These are phyloP conservation scores for Leptodermis oblonga DNA, from an alignment of 257 asterid species.

Conservation along the genomic window DNA sequence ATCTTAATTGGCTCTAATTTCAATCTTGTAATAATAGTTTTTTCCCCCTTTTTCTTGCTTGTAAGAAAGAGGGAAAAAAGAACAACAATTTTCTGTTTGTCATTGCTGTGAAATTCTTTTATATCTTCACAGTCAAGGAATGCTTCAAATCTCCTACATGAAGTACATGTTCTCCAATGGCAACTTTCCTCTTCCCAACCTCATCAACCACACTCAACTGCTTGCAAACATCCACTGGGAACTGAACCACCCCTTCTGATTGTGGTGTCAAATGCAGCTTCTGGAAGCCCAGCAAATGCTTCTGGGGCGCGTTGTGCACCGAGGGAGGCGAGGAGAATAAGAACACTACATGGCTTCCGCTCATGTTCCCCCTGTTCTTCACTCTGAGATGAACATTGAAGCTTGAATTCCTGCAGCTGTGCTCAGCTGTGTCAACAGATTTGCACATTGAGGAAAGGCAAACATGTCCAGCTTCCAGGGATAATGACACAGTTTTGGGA, in stretches of 20 bases:
- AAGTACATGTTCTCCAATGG: slow-evolving; percentile 49
- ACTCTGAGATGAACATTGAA: slow-evolving; percentile 42
- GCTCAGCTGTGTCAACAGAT: slow-evolving; percentile 31
- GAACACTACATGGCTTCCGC: slow-evolving; percentile 55
- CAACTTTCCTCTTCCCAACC: slow-evolving; percentile 39
- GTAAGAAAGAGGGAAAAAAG: background rate
- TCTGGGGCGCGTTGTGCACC: slow-evolving; percentile 58
- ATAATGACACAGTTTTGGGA: slow-evolving; percentile 33
- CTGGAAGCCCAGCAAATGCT: slow-evolving; percentile 48
- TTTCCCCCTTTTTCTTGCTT: slow-evolving; percentile 13
- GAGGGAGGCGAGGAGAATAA: slow-evolving; percentile 52
- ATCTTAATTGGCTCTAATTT: slow-evolving; percentile 1
- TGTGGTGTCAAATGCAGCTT: slow-evolving; percentile 34
- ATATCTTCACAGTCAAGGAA: slow-evolving; percentile 46
- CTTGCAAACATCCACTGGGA: slow-evolving; percentile 45
- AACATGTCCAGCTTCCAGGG: slow-evolving; percentile 37
- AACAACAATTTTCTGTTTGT: too few species aligned
- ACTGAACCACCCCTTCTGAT: slow-evolving; percentile 34
- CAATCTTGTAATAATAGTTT: background rate
- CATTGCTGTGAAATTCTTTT: slow-evolving; percentile 21
- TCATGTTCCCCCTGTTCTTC: slow-evolving; percentile 38
- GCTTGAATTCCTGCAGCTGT: slow-evolving; percentile 30
- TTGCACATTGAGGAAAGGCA: slow-evolving; percentile 41
- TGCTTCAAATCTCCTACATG: slow-evolving; percentile 51
- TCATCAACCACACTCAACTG: slow-evolving; percentile 59